A percentile compares a stretch with the other conserved stretches of the same genome.
Evolutionary conservation across 306 rosid species (phyloP).

Genomic region (Dryas alaskensis): DNA sequence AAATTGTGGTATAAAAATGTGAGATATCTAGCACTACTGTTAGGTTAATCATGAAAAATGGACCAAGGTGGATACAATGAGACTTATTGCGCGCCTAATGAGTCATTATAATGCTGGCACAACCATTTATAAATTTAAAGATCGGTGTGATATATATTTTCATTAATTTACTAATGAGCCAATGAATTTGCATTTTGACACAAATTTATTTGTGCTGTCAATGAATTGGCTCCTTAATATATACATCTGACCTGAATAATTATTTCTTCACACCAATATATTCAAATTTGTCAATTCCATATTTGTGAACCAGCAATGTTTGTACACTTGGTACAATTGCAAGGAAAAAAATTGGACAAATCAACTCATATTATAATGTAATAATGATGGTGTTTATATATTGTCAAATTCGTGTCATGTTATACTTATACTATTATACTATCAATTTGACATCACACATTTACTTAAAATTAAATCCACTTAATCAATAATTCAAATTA

Average conservation of each 20-base stretch:
- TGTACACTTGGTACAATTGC: conserved; percentile 14
- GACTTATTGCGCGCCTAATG: neutral
- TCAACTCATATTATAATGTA: neutral
- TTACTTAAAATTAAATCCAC: no score
- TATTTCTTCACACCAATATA: neutral
- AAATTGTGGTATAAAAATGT: no score
- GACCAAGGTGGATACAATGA: neutral
- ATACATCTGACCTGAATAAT: neutral
- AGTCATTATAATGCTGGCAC: neutral
- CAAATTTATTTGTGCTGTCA: neutral
- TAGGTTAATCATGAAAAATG: neutral
- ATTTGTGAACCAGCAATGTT: conserved; percentile 4
- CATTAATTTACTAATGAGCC: neutral
- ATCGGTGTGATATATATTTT: neutral
- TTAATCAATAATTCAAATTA: no score
- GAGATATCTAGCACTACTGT: no score
- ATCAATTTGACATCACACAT: no score
- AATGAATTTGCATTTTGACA: neutral
- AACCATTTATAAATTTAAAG: neutral
- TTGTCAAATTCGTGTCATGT: no score
- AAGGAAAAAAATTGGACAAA: conserved; percentile 1
- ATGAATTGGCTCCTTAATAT: conserved; percentile 15
- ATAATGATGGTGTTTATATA: no score
- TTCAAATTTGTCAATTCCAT: conserved; percentile 9
- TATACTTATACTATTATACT: no score